Base-by-base conservation (phyloP, 2,329 filamentous ascomycete genomes). In the Colletotrichum musicola region DNA sequence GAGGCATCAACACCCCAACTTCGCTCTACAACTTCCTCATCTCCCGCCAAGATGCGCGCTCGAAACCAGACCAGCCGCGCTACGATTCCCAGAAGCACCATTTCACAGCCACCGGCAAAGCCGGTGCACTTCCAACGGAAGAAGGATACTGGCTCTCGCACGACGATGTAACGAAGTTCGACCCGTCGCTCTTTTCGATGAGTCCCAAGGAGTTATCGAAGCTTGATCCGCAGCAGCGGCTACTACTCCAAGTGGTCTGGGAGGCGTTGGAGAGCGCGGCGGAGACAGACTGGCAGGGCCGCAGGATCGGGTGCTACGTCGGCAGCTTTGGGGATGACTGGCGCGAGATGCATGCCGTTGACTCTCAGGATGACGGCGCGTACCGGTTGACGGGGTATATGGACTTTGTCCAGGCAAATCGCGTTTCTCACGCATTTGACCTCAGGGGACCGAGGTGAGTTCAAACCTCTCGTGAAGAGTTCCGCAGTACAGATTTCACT, bases 191-290 rank as follows among this genome's bases (percentile, higher is more conserved):
- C 16, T 80, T 77, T 63, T 74, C 72, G 1, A 74, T 80, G 72
- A 72, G 55, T 14, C 70, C n/a, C 13, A 64, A 69, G 14, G 77
- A 78, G 30, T 72, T 73, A 6, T 72, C 51, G 47, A 46, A 57
- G 6, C 40, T 71, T 40, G 79, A 81, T 42, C 78, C 78, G 1
- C 76, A 78, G 46, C 79, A 79, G 57, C 67, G 76, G 1, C 68
- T 75, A 9, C 56, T 78, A 4, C 62, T 78, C 0, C 75, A 81
- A 62, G 75, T 80, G 1, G 72, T 73, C 2, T 74, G 73, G 20
- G 78, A 80, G 62, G 74, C 73, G 25, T 64, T 78, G 18, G 77
- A 78, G 49, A 68, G 70, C 38, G 74, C 74, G 7, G 77, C 75
- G 4, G 71, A 73, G n/a, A 69, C 67, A 7, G 58, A 71, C 14